These are phyloP conservation scores for Carallia brachiata DNA, from an alignment of 345 rosid species.

Conservation along the genomic window DNA sequence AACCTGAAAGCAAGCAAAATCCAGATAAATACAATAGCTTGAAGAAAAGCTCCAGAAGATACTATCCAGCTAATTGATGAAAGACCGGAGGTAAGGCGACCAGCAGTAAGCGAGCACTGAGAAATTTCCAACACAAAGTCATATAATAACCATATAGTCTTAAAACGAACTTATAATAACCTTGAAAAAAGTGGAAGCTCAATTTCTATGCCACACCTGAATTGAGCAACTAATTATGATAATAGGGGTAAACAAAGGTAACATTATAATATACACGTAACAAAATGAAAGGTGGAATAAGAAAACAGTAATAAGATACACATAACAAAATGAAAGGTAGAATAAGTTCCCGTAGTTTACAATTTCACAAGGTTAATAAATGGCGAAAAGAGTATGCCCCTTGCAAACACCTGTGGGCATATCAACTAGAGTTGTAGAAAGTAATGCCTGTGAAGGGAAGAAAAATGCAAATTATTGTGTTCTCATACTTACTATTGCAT, in stretches of 20 bases:
- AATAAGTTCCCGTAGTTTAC: background rate
- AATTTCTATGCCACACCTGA: background rate
- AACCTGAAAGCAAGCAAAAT: conserved; percentile 71
- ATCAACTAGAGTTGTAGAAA: background rate
- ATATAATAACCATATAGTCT: too few species aligned
- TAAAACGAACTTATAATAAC: too few species aligned
- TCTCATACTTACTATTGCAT: conserved; percentile 69
- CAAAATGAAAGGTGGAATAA: background rate
- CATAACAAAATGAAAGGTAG: background rate
- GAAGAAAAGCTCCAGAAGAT: conserved; percentile 55
- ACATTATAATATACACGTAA: too few species aligned
- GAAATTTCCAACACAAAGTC: conserved; percentile 19
- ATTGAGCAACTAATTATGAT: background rate
- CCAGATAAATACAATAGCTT: conserved; percentile 73
- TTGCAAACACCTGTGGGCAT: background rate
- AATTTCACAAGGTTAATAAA: background rate
- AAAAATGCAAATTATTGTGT: background rate
- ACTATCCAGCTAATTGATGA: conserved; percentile 56
- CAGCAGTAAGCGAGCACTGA: conserved; percentile 81
- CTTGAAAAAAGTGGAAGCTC: background rate
- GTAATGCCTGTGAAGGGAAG: background rate
- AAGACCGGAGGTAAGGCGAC: conserved; percentile 59
- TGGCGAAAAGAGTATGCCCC: background rate
- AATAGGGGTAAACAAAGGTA: too few species aligned
- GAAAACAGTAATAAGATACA: too few species aligned